These are phyloP conservation scores for Cladosporium phlei DNA, from an alignment of 2,329 filamentous ascomycete genomes.

Conservation along the genomic window DNA sequence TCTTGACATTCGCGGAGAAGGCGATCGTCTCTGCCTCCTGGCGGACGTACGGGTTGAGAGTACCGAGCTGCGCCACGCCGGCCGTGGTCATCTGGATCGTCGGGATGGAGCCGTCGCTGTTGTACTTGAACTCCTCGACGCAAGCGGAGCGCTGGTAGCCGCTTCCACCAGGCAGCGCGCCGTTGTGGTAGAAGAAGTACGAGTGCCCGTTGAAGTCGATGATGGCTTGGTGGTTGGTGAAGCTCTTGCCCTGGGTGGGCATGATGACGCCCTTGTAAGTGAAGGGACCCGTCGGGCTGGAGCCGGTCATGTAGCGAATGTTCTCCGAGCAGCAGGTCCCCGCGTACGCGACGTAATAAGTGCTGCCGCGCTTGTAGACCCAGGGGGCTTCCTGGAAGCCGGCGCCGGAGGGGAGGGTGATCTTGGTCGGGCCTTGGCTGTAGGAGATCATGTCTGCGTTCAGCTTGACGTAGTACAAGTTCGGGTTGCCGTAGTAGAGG, in stretches of 20 bases:
- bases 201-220: not conserved
- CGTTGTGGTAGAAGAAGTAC: slow-evolving; percentile 1
- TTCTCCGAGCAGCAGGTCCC: not conserved
- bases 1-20: not conserved
- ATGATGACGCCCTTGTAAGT: not conserved
- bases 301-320: not conserved
- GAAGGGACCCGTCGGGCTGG: not conserved
- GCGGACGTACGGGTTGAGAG: not conserved
- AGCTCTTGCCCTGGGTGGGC: not conserved
- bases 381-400: not conserved
- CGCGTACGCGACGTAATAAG: not conserved
- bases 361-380: slow-evolving; percentile 1
- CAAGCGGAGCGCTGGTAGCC: not conserved
- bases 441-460: not conserved
- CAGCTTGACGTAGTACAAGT: not conserved
- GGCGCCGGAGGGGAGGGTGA: not conserved
- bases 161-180: not conserved
- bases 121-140: not conserved
- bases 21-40: not conserved
- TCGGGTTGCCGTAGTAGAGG: not conserved
- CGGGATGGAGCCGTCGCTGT: not conserved
- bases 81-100: not conserved
- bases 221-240: not conserved
- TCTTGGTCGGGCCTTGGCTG: not conserved
- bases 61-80: not conserved